Conservation (phyloP, 2,329 filamentous ascomycete genomes). For the Achaetomium macrosporum region DNA sequence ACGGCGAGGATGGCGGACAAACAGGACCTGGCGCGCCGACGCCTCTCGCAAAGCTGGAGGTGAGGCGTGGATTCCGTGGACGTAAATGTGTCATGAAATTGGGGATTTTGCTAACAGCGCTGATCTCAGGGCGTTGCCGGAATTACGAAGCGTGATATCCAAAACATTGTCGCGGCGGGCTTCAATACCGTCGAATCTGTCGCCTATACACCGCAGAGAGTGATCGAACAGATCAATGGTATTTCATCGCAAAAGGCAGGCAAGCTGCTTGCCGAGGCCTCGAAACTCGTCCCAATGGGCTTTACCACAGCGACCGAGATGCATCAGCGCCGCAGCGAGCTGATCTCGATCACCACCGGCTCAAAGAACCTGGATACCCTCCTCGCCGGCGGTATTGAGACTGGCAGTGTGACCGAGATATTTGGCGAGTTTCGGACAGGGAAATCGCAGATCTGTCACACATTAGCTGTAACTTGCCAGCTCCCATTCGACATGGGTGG, state of each 20-base stretch:
- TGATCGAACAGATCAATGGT: conserved; percentile 91
- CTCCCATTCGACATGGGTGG: conserved; percentile 98
- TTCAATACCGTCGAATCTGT: conserved; percentile 95
- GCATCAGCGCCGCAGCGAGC: conserved; percentile 91
- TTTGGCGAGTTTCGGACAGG: conserved; percentile 98
- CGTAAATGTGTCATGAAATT: neutral
- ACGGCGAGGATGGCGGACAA: conserved; percentile 62
- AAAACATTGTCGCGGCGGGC: conserved; percentile 83
- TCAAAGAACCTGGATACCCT: conserved; percentile 96
- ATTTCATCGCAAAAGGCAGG: conserved; percentile 95
- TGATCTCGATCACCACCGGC: conserved; percentile 96
- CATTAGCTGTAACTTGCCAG: conserved; percentile 96
- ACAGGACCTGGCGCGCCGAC: conserved; percentile 91
- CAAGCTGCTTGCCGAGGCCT: conserved; percentile 77
- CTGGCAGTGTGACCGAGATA: conserved; percentile 94
- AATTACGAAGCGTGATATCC: conserved; percentile 91
- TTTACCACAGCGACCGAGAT: conserved; percentile 99
- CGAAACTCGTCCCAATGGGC: conserved; percentile 95
- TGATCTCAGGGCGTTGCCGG: conserved; percentile 70
- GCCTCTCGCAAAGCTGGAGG: conserved; percentile 78
- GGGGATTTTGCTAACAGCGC: neutral
- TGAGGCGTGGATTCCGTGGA: conserved; percentile 35
- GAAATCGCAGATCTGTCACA: conserved; percentile 98
- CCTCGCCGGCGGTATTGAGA: conserved; percentile 90
- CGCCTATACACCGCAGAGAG: conserved; percentile 79